Percentiles rank a stretch among this genome's conserved stretches.
These are phyloP conservation scores for Aspergillus vadensis DNA, from an alignment of 2,329 filamentous ascomycete species.

Conservation along the genomic window DNA sequence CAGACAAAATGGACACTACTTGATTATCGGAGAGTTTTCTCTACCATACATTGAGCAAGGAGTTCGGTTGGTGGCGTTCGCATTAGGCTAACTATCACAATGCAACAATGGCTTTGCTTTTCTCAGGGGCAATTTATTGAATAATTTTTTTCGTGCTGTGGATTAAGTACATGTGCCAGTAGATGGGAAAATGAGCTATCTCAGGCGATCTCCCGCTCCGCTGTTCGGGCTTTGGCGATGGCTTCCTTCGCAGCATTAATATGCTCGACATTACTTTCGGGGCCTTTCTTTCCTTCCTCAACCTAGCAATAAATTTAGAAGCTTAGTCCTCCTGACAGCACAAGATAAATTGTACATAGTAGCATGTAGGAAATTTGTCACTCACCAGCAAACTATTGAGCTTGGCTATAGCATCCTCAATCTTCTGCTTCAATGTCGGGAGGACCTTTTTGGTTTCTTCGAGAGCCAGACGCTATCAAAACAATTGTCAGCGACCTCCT, in stretches of 20 bases:
- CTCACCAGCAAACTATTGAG: conserved; percentile 75
- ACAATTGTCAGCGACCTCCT: conserved; percentile 9
- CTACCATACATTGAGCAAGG: conserved; percentile 30
- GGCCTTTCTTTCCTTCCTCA: conserved; percentile 44
- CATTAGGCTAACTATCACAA: conserved; percentile 19
- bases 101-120: conserved; percentile 21
- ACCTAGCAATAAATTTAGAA: conserved; percentile 22
- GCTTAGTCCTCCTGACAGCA: background rate
- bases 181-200: background rate
- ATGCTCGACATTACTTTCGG: conserved; percentile 43
- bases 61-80: conserved; percentile 31
- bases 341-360: background rate
- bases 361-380: conserved; percentile 24
- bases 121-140: conserved; percentile 2
- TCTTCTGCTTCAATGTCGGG: conserved; percentile 68
- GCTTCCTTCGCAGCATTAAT: conserved; percentile 47
- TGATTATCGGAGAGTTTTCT: conserved; percentile 18
- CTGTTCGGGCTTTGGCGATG: conserved; percentile 43
- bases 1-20: conserved; percentile 69
- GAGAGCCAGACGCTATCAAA: conserved; percentile 69
- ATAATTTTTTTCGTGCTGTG: conserved; percentile 1
- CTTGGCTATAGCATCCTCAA: conserved; percentile 69
- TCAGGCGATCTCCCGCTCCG: conserved; percentile 43
- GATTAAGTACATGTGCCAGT: background rate
- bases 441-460: conserved; percentile 87